Conservation (phyloP, 2,329 filamentous ascomycete species). For the Aspergillus sp. region DNA sequence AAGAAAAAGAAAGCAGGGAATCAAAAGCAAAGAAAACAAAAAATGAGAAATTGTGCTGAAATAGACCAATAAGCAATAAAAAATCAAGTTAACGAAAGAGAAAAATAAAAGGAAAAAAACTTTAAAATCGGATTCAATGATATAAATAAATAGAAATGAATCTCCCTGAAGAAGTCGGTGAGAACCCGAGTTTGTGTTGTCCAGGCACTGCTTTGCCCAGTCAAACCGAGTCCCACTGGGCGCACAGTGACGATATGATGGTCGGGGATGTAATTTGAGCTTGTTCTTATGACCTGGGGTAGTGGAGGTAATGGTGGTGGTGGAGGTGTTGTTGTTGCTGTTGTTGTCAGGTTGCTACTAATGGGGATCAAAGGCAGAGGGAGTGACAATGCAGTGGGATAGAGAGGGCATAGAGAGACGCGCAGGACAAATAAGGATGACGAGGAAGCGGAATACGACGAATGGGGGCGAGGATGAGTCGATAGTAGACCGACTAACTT, state of each 20-base stretch:
- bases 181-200: conserved; percentile 18
- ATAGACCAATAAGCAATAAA: conserved; percentile 4
- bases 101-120: conserved; percentile 10
- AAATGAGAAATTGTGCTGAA: background rate
- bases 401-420: background rate
- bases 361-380: conserved; percentile 8
- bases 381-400: conserved; percentile 7
- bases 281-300: background rate
- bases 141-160: conserved; percentile 13
- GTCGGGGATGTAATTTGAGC: background rate
- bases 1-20: conserved; percentile 2
- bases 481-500: conserved; percentile 3
- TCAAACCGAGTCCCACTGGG: conserved; percentile 11
- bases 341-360: conserved; percentile 1
- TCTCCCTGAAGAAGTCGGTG: conserved; percentile 24
- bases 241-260: conserved; percentile 2
- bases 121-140: conserved; percentile 4
- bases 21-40: conserved; percentile 1
- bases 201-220: conserved; percentile 15
- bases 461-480: background rate
- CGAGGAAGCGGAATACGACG: background rate
- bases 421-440: background rate
- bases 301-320: background rate
- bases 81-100: background rate
- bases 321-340: background rate